phyloP scores from a whole-genome alignment of 2,329 filamentous ascomycete genomes.

The Fusarium kyushuense region DNA sequence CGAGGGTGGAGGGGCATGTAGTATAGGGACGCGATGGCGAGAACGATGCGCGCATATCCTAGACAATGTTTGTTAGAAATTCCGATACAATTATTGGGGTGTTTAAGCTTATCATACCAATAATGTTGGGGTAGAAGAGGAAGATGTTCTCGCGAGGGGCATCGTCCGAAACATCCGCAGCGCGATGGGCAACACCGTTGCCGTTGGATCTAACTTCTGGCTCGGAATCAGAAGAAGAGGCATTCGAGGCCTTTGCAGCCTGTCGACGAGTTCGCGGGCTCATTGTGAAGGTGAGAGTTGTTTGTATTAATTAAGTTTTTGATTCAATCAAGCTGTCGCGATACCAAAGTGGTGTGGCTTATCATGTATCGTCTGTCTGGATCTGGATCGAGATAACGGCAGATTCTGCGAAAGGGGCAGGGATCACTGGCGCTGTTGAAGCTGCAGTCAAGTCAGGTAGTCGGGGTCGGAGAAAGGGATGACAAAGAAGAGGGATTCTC shows the following conservation, averaged over 20 bases:
- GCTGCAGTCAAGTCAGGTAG: constrained; percentile 18
- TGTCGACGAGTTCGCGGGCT: constrained; percentile 56
- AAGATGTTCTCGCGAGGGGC: constrained; percentile 78
- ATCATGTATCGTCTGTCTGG: constrained; percentile 32
- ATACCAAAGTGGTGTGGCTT: constrained; percentile 40
- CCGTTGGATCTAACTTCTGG: constrained; percentile 52
- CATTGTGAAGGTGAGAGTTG: constrained; percentile 48
- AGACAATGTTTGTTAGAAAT: constrained; percentile 32
- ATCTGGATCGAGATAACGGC: constrained; percentile 41
- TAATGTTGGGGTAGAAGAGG: constrained; percentile 83
- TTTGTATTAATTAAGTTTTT: constrained; percentile 17
- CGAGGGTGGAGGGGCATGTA: constrained; percentile 99
- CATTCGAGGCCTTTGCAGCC: constrained; percentile 51
- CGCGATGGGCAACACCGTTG: constrained; percentile 58
- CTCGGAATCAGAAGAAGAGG: constrained; percentile 50
- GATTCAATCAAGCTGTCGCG: constrained; percentile 27
- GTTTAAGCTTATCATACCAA: constrained; percentile 66
- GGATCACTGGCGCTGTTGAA: constrained; percentile 41
- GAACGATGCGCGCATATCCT: constrained; percentile 83
- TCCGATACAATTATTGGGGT: background rate
- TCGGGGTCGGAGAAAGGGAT: background rate
- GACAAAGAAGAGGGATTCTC: constrained; percentile 6
- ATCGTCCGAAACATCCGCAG: constrained; percentile 52
- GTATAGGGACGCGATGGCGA: constrained; percentile 91
- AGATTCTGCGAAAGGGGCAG: constrained; percentile 44